A percentile compares a stretch with the other conserved stretches of the same genome.
These are phyloP conservation scores for Phycomyces nitens DNA, from an alignment of 192 early-diverging fungal species.

Conservation along the genomic window DNA sequence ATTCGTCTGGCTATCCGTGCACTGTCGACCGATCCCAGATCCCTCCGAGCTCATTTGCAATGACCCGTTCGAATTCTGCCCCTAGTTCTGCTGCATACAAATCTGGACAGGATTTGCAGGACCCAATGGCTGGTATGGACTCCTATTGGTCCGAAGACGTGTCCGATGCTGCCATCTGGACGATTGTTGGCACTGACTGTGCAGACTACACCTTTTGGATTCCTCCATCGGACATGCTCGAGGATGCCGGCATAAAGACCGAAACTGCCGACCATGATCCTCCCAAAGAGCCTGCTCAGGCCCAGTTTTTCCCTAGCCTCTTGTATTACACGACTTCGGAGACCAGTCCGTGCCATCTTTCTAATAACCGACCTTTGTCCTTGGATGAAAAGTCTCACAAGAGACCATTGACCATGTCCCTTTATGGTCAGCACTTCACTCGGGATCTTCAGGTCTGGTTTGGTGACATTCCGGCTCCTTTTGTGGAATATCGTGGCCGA, in stretches of 20 bases:
- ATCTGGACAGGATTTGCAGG: too few relatives aligned
- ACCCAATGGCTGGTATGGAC: slow-evolving; percentile 5
- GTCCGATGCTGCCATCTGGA: slow-evolving; percentile 84
- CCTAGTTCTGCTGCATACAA: too few relatives aligned
- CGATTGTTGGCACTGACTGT: slow-evolving; percentile 74
- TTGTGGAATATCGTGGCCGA: slow-evolving; percentile 33
- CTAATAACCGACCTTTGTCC: background rate
- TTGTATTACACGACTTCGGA: slow-evolving; percentile 27
- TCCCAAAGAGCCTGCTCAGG: background rate
- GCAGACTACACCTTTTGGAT: slow-evolving; percentile 19
- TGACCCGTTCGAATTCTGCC: too few relatives aligned
- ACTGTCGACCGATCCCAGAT: too few relatives aligned
- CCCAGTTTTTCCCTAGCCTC: slow-evolving; percentile 28
- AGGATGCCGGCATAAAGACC: too few relatives aligned
- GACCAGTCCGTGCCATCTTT: background rate
- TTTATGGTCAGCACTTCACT: slow-evolving; percentile 64
- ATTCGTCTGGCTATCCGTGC: too few relatives aligned
- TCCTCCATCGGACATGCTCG: background rate
- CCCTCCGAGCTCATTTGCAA: too few relatives aligned
- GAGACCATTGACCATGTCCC: slow-evolving; percentile 38
- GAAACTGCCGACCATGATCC: too few relatives aligned
- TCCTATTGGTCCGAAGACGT: slow-evolving; percentile 74
- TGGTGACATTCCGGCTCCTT: slow-evolving; percentile 20
- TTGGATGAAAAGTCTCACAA: background rate
- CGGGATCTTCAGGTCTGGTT: slow-evolving; percentile 68